These are phyloP conservation scores for Metschnikowia shivogae DNA, from an alignment of 805 yeast genomes.

Conservation along the genomic window DNA sequence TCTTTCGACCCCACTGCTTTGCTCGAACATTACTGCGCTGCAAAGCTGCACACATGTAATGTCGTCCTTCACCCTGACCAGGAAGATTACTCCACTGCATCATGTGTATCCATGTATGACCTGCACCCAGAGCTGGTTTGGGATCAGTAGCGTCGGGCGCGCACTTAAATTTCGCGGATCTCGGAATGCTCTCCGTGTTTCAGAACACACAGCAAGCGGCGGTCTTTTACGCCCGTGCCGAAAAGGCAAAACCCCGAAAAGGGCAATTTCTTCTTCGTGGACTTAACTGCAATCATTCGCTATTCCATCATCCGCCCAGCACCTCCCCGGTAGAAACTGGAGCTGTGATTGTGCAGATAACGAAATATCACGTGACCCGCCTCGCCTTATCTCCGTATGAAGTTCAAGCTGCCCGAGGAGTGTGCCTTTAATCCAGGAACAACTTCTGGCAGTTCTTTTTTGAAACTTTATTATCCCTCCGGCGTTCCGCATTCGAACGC, in stretches of 20 bases:
- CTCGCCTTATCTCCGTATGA: neutral
- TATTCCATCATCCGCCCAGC: neutral
- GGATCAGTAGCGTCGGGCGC: neutral
- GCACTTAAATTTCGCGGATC: slow-evolving; percentile 1
- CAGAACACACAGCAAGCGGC: no score
- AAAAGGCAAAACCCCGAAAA: neutral
- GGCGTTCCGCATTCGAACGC: no score
- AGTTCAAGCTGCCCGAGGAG: neutral
- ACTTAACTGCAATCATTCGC: no score
- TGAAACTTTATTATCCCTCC: no score
- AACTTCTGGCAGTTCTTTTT: no score
- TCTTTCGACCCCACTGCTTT: no score
- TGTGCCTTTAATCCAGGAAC: neutral
- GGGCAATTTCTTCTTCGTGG: neutral
- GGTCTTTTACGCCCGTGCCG: no score
- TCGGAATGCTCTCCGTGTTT: neutral
- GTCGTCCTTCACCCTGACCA: no score
- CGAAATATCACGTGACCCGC: neutral
- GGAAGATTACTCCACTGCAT: no score
- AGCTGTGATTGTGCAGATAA: neutral
- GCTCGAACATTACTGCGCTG: no score
- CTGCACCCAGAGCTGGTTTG: neutral
- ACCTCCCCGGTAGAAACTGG: neutral
- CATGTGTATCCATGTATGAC: neutral
- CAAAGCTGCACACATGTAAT: no score